phyloP scores from a whole-genome alignment of 2,329 filamentous ascomycete species.

The Thermothelomyces thermophilus region DNA sequence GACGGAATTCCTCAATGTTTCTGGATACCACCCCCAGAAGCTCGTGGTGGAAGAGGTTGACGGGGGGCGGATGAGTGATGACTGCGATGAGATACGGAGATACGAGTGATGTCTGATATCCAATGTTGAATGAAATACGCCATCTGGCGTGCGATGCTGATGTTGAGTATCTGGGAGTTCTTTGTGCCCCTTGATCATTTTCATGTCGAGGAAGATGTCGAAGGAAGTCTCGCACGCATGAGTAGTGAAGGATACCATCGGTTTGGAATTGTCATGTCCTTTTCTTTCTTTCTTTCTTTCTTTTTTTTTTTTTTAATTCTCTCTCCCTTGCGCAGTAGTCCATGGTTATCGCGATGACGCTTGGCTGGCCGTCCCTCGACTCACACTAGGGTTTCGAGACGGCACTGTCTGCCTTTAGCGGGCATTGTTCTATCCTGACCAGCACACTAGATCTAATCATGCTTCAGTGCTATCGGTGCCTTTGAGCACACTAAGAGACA shows the following conservation, averaged over 20 bases:
- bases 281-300: no score
- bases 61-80: constrained; percentile 14
- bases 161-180: neutral
- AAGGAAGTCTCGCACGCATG: no score
- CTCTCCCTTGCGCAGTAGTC: no score
- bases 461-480: no score
- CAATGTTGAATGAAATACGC: neutral
- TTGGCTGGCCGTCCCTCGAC: neutral
- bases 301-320: neutral
- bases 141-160: neutral
- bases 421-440: no score
- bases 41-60: constrained; percentile 54
- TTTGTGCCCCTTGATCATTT: neutral
- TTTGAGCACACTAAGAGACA: no score
- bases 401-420: neutral
- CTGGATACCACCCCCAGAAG: constrained; percentile 43
- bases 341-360: constrained; percentile 2
- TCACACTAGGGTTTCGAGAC: neutral
- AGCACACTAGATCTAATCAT: no score
- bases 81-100: constrained; percentile 1
- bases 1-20: constrained; percentile 28
- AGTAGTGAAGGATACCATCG: no score
- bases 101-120: constrained; percentile 7
- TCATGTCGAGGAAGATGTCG: neutral
- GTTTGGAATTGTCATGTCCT: no score